Evolutionary conservation across 1,284 basidiomycete genomes (phyloP).

Genomic region (Leccinum huronense): DNA sequence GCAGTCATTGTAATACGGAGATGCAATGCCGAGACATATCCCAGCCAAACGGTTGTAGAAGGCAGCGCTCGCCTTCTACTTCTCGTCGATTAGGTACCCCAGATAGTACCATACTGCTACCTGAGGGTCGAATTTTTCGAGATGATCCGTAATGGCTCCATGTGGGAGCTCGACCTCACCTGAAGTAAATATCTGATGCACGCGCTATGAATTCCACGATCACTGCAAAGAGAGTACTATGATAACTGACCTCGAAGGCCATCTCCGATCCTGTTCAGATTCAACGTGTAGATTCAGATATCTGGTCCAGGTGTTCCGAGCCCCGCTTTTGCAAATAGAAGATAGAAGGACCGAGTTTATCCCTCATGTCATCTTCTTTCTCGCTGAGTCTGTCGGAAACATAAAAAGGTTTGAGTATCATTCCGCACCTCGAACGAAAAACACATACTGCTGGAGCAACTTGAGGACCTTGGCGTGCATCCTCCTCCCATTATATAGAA

Average conservation of each 20-base stretch:
- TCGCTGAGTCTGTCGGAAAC: constrained; percentile 62
- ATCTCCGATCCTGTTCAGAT: constrained; percentile 73
- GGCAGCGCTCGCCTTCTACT: constrained; percentile 62
- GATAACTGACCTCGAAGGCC: constrained; percentile 65
- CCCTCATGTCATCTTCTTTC: constrained; percentile 74
- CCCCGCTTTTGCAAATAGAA: constrained; percentile 91
- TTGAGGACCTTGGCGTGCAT: constrained; percentile 90
- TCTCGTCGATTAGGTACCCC: constrained; percentile 80
- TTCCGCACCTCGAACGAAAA: neutral
- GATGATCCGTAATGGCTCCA: constrained; percentile 69
- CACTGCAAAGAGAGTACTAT: neutral
- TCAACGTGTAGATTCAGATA: constrained; percentile 83
- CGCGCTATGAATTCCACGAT: neutral
- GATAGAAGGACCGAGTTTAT: constrained; percentile 83
- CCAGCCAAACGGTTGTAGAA: constrained; percentile 90
- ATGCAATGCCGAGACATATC: constrained; percentile 63
- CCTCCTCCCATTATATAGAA: constrained; percentile 91
- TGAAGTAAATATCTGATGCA: constrained; percentile 83
- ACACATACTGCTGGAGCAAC: constrained; percentile 69
- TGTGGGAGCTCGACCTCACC: constrained; percentile 91
- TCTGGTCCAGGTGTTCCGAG: constrained; percentile 72
- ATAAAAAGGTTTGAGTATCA: neutral
- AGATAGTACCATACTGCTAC: constrained; percentile 73
- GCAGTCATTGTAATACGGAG: constrained; percentile 47
- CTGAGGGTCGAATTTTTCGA: constrained; percentile 68